A percentile compares a stretch with the other conserved stretches of the same genome.
Evolutionary conservation across 2,329 filamentous ascomycete species (phyloP).

Genomic region (Nemania sp.): DNA sequence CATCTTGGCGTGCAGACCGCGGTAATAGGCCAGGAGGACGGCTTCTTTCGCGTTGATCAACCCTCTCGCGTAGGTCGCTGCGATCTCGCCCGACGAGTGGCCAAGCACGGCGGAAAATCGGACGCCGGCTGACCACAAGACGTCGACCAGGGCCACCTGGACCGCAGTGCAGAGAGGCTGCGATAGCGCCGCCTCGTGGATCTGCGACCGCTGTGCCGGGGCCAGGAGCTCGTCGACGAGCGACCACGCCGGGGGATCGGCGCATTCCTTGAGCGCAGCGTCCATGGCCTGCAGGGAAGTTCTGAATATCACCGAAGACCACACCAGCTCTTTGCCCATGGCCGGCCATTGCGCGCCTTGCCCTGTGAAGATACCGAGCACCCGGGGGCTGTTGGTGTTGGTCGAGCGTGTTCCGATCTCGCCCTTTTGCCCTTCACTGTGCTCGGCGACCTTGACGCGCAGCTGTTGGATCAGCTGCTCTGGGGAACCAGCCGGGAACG

Average conservation of each 20-base stretch:
- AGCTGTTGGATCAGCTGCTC: too few species aligned
- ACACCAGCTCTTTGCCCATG: neutral
- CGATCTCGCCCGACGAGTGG: too few species aligned
- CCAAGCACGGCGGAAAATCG: neutral
- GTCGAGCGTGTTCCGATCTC: neutral
- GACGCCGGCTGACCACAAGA: constrained; percentile 18
- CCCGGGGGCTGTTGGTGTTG: too few species aligned
- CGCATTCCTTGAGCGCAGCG: constrained; percentile 9
- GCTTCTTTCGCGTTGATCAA: neutral
- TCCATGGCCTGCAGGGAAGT: constrained; percentile 25
- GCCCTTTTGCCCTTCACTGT: too few species aligned
- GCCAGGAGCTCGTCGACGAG: constrained; percentile 29
- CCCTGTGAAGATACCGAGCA: constrained; percentile 33
- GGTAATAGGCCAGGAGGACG: neutral
- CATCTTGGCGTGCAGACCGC: neutral
- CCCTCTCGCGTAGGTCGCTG: neutral
- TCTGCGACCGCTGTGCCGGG: constrained; percentile 1
- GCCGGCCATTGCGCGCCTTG: constrained; percentile 32
- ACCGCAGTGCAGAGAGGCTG: constrained; percentile 29
- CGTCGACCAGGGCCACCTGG: constrained; percentile 13
- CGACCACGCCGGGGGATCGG: constrained; percentile 25
- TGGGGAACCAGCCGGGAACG: too few species aligned
- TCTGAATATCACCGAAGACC: neutral
- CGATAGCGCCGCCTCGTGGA: constrained; percentile 27
- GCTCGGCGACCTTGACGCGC: too few species aligned